A percentile compares a stretch with the other conserved stretches of the same genome.
phyloP scores from a whole-genome alignment of 805 yeast genomes.

The Teunomyces funiuensis region DNA sequence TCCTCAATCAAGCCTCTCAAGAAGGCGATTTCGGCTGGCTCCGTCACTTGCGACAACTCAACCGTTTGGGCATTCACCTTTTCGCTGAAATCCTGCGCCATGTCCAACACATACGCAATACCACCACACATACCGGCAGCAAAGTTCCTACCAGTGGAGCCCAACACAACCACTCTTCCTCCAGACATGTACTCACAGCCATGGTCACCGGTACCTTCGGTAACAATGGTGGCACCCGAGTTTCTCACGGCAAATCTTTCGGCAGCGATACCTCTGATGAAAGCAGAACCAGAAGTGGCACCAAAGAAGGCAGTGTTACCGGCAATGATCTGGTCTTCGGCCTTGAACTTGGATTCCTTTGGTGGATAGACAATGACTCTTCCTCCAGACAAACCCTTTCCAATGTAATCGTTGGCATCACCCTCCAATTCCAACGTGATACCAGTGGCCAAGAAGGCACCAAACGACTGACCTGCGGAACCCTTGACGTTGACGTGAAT shows the following conservation, averaged over 20 bases:
- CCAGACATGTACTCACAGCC: conserved; percentile 99
- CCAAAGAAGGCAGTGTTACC: conserved; percentile 98
- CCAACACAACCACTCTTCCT: conserved; percentile 93
- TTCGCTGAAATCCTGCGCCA: conserved; percentile 86
- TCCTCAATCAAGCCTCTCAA: conserved; percentile 91
- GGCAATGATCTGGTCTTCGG: conserved; percentile 93
- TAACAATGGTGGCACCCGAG: conserved; percentile 96
- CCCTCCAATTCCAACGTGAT: conserved; percentile 93
- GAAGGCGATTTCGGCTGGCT: conserved; percentile 91
- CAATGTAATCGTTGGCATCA: conserved; percentile 97
- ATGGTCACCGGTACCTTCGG: conserved; percentile 97
- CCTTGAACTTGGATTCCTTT: conserved; percentile 74
- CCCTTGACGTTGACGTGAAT: conserved; percentile 90
- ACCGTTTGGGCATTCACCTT: conserved; percentile 81
- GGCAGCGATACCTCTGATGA: conserved; percentile 95
- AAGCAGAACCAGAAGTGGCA: conserved; percentile 93
- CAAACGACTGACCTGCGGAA: conserved; percentile 97
- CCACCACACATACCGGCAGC: conserved; percentile 99
- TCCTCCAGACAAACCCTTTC: conserved; percentile 97
- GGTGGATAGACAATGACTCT: conserved; percentile 91
- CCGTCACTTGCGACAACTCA: conserved; percentile 72
- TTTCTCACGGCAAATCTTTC: conserved; percentile 98
- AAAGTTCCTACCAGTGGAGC: conserved; percentile 87
- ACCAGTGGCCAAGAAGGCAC: conserved; percentile 96
- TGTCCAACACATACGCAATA: conserved; percentile 93